Evolutionary conservation across 176 grass and related monocot genomes (phyloP), one percentile per base, ranked within the genome.

Genomic region (Typha latifolia): DNA sequence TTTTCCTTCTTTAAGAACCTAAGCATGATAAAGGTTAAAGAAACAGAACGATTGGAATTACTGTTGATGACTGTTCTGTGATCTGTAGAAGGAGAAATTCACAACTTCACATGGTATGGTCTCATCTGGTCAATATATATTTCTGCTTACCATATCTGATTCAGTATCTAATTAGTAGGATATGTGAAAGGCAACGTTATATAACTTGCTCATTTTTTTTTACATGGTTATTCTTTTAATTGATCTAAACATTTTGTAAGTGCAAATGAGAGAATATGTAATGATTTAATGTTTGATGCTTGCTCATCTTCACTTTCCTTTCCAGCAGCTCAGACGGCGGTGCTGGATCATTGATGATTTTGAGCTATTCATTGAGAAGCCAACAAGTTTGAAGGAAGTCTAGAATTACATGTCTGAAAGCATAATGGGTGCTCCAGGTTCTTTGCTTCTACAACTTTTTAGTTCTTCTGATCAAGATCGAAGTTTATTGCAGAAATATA

Each of bases 401-500:
- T 81, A 84, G 79, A 68, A 73, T 69, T 72, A 70, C 75, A 79
- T 75, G 77, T 66, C 77, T 43, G 82, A 64, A 70, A 74, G 51
- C 69, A 73, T 81, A 72, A 71, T 84, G 78, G 81, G 22, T 59
- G 62, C 86, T 84, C 89, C 89, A 8, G 75, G 68, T 32, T 83
- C 74, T 77, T 26, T 79, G 22, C 78, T 82, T 76, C 76, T 79
- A 62, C 78, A 84, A 68, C 71, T 91, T 67, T 73, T 80, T 49
- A 81, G 81, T 76, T 77, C 49, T 21, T 59, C 53, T 79, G 82
- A 71, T 69, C 84, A 79, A 62, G 89, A 91, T 74, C 74, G 71
- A 32, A 75, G 74, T 68, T 87, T 78, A 20, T 84, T 82, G 72
- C 84, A 91, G 65, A 91, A 81, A 32, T 84, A 74, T 63, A 79